Evolutionary conservation across 192 early-diverging fungal genomes (phyloP).

Genomic region (Coemansia sp.): DNA sequence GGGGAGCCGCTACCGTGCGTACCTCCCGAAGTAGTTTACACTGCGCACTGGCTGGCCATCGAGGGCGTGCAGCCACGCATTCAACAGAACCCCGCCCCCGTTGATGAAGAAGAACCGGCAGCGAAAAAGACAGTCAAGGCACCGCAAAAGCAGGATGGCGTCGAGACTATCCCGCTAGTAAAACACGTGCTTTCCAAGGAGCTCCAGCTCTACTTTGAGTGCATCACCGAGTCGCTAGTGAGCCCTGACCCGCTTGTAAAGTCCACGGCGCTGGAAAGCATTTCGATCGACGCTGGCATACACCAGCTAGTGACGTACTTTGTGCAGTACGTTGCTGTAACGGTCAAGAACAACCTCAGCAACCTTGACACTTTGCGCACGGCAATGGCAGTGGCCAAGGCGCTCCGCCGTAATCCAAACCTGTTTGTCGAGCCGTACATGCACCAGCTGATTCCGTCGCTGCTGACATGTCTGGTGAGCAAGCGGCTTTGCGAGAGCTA

Average conservation of each 20-base stretch:
- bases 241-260: conserved; percentile 67
- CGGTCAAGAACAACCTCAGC: conserved; percentile 77
- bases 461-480: conserved; percentile 90
- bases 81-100: conserved; percentile 87
- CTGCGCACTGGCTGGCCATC: conserved; percentile 97
- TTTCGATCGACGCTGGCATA: conserved; percentile 87
- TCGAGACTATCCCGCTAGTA: conserved; percentile 67
- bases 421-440: conserved; percentile 93
- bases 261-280: conserved; percentile 74
- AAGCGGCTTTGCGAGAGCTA: conserved; percentile 70
- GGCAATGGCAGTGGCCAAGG: conserved; percentile 76
- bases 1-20: conserved; percentile 84
- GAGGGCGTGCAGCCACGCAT: conserved; percentile 98
- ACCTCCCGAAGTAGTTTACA: conserved; percentile 84
- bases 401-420: conserved; percentile 82
- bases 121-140: conserved; percentile 16
- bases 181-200: conserved; percentile 91
- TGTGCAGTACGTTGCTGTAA: conserved; percentile 86
- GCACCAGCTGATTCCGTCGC: conserved; percentile 91
- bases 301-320: conserved; percentile 95
- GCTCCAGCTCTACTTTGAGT: conserved; percentile 91
- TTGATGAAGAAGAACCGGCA: conserved; percentile 21
- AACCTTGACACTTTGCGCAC: conserved; percentile 66
- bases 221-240: conserved; percentile 76
- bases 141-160: conserved; percentile 31